These are phyloP conservation scores for Oropetium thomaeum DNA, from an alignment of 176 grass and related monocot species.

Conservation along the genomic window DNA sequence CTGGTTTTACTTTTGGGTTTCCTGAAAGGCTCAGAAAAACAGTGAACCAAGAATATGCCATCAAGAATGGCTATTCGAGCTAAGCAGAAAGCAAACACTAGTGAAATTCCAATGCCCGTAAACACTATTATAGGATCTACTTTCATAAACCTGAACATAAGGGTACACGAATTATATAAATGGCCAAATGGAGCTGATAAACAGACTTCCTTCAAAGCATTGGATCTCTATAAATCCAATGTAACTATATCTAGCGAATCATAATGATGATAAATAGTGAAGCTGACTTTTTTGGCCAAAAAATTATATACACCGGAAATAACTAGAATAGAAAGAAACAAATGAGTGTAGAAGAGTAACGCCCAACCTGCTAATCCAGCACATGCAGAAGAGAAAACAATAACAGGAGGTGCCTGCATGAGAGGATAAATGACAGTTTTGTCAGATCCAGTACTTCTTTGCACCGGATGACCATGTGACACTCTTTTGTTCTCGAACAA, in stretches of 20 bases:
- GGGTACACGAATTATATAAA: not conserved
- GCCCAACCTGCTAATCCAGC: constrained; percentile 89
- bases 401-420: constrained; percentile 81
- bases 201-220: not conserved
- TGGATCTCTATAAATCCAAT: not conserved
- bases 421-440: not conserved
- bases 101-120: not conserved
- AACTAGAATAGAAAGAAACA: not conserved
- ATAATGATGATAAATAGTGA: not conserved
- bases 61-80: not conserved
- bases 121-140: not conserved
- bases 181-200: not conserved
- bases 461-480: not conserved
- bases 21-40: too few relatives aligned
- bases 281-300: not conserved
- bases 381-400: constrained; percentile 92
- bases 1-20: not conserved
- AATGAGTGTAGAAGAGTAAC: constrained; percentile 5
- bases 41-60: not conserved
- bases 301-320: not conserved
- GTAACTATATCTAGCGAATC: not conserved
- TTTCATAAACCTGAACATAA: not conserved
- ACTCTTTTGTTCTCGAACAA: not conserved
- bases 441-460: not conserved
- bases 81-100: not conserved